Percentiles rank a stretch among this genome's conserved stretches.
phyloP scores from a whole-genome alignment of 306 rosid species.

The Acacia melanoxylon region DNA sequence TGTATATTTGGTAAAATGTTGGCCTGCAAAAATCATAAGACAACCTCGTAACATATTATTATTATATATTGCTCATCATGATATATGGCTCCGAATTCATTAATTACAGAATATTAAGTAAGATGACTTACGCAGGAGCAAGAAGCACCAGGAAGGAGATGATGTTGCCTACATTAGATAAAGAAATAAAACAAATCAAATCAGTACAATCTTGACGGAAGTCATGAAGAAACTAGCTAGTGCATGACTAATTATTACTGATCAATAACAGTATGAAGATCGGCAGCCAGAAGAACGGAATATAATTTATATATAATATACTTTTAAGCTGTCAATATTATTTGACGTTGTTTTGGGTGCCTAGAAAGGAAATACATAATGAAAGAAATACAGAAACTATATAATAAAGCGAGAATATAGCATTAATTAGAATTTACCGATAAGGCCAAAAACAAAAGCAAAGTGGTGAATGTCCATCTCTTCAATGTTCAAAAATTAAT shows the following conservation, averaged over 20 bases:
- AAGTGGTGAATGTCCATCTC: conserved; percentile 55
- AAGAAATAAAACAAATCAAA: background rate
- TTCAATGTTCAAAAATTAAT: background rate
- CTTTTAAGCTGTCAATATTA: background rate
- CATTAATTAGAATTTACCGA: conserved; percentile 49
- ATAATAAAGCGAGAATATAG: background rate
- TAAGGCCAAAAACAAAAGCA: conserved; percentile 72
- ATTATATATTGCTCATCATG: too few species aligned
- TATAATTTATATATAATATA: background rate
- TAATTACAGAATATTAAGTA: background rate
- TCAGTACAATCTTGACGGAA: background rate
- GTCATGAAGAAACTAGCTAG: background rate
- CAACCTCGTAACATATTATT: too few species aligned
- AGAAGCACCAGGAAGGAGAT: conserved; percentile 87
- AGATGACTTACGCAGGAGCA: conserved; percentile 77
- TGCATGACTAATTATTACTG: background rate
- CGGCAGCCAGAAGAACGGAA: background rate
- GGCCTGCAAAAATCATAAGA: conserved; percentile 51
- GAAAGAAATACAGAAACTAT: background rate
- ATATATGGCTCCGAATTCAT: background rate
- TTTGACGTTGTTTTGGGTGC: background rate
- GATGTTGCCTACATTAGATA: conserved; percentile 59
- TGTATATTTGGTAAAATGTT: conserved; percentile 75
- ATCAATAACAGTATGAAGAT: background rate
- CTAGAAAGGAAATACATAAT: too few species aligned